Base-by-base conservation (phyloP, 2,329 filamentous ascomycete genomes). In the Ceratocystis colombiana region DNA sequence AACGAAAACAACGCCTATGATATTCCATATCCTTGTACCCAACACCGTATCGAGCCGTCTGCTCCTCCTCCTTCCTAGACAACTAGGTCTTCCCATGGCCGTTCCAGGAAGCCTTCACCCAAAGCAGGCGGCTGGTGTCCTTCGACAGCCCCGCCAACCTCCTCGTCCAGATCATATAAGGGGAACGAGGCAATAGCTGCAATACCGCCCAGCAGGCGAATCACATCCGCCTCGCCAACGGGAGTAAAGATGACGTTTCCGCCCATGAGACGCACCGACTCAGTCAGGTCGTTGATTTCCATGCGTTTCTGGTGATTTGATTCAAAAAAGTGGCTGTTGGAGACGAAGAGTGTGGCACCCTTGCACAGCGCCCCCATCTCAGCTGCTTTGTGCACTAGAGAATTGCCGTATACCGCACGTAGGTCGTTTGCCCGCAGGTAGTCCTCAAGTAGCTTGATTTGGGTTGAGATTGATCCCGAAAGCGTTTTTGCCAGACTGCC, bases 111-210 rank as follows among this genome's bases (percentile, higher is more conserved):
- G 33, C 45, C 63, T 46, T 64, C 62, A 7, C 50, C 37, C 30
- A n/a, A 30, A 30, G 53, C 53, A 17, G 53, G 53, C 28, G 53
- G 53, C 8, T 50, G 46, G 22, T 59, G 22, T 15, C 46, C 33
- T 8, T 69, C 72, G 3, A 68, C 71, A 10, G 72, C 76, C 1
- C 77, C 77, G 4, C 79, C 78, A 6, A 78, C 78, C 2, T 78
- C 85, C 1, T 88, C 85, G 44, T 92, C 87, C 69, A 96, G 78
- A 70, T 95, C 91, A 20, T 84, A 77, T 46, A 97, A 81, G 0
- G 94, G 92, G 74, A 92, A 99, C 12, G 93, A 96, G 69, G 96
- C 77, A 33, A 96, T 88, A 1, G 91, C 91, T 17, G 93, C 94
- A 69, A 99, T 88, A 20, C 91, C 89, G 0, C 94, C 92, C 68